Conservation (phyloP, 2,329 filamentous ascomycete genomes). For the Pseudogymnoascus sp. region DNA sequence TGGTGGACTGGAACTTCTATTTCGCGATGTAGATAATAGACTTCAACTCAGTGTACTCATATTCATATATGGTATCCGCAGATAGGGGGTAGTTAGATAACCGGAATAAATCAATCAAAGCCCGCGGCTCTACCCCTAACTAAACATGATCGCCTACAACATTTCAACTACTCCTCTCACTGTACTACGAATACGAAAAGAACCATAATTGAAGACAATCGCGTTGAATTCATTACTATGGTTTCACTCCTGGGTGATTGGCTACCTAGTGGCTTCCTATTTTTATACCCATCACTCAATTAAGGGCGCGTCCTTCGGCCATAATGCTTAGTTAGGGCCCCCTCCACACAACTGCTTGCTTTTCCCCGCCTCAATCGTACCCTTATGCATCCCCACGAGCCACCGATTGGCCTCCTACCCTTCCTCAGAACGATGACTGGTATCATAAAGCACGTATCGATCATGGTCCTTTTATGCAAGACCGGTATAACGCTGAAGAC, state of each 20-base stretch:
- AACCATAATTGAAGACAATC: not conserved
- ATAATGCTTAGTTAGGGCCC: not conserved
- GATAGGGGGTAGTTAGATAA: too few species aligned
- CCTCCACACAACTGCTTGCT: not conserved
- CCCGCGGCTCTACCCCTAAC: conserved; percentile 8
- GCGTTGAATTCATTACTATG: conserved; percentile 1
- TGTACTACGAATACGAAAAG: not conserved
- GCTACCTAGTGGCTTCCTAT: conserved; percentile 4
- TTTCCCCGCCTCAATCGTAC: not conserved
- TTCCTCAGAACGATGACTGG: not conserved
- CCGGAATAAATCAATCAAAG: too few species aligned
- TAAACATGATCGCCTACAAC: not conserved
- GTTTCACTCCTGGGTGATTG: not conserved
- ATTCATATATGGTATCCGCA: too few species aligned
- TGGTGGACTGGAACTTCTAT: too few species aligned
- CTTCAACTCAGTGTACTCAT: too few species aligned
- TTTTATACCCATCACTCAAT: not conserved
- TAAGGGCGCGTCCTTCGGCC: not conserved
- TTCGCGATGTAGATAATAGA: too few species aligned
- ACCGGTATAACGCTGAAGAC: conserved; percentile 8
- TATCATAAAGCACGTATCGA: conserved; percentile 9
- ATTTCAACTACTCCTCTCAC: not conserved
- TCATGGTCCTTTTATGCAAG: not conserved
- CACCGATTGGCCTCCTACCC: not conserved
- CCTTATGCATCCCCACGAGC: not conserved